A percentile compares a stretch with the other conserved stretches of the same genome.
These are phyloP conservation scores for Botryotinia narcissicola DNA, from an alignment of 2,329 filamentous ascomycete species.

Conservation along the genomic window DNA sequence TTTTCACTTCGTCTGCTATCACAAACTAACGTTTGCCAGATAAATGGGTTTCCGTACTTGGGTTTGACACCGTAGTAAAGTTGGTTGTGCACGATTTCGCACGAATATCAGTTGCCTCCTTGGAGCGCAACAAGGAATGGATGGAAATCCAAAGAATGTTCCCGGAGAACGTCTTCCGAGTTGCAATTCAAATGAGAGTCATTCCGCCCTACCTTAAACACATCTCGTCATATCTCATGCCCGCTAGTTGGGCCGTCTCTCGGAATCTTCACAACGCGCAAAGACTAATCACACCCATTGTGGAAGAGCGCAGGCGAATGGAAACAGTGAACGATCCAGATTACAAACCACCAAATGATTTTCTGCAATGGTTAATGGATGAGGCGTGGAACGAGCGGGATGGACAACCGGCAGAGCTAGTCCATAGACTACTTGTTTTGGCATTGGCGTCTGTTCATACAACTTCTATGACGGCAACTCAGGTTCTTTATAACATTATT, in stretches of 20 bases:
- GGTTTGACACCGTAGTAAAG: background rate
- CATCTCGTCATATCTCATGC: background rate
- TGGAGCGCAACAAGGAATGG: background rate
- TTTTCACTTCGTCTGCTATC: background rate
- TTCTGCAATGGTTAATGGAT: background rate
- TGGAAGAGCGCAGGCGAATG: background rate
- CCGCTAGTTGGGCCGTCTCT: background rate
- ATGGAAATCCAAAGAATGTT: background rate
- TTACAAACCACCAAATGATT: background rate
- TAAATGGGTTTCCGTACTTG: background rate
- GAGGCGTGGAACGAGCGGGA: background rate
- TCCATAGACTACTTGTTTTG: background rate
- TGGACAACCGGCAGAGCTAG: background rate
- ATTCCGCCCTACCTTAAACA: background rate
- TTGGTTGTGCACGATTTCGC: background rate
- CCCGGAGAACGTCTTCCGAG: background rate
- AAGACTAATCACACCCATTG: background rate
- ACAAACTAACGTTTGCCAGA: background rate
- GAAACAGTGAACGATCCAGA: background rate
- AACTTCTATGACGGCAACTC: slow-evolving; percentile 45
- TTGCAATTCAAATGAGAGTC: background rate
- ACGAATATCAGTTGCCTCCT: background rate
- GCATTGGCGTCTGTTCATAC: slow-evolving; percentile 51
- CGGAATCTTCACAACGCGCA: background rate
- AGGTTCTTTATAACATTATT: slow-evolving; percentile 53